Base-by-base conservation (phyloP, 2,329 filamentous ascomycete species). In the Dendrostoma leiphaemia region DNA sequence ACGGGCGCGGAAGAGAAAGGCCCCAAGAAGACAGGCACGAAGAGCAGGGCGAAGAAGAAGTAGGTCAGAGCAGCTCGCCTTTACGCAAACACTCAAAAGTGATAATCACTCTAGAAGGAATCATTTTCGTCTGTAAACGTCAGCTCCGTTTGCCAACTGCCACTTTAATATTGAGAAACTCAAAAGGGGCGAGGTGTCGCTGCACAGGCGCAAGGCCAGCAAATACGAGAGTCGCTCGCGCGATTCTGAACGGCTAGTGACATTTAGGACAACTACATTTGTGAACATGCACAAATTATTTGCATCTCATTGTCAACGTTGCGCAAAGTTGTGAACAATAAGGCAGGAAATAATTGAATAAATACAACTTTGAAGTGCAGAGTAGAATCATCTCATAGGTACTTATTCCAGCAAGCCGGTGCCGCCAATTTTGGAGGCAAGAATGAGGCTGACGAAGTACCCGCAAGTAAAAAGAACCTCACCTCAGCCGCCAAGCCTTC, bases 31-130 rank as follows among this genome's bases (percentile, higher is more conserved):
- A 61, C 66, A 34, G 59, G 74, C 64, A 63, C 70, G 15, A 62
- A 69, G 17, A 67, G 71, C 3, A 72, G 74, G 59, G 69, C 69
- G 15, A 76, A 70, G 61, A 79, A 74, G 60, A 75, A 44, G 45
- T 59, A 40, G 38, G 12, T 24, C 13, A 26, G n/a, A n/a, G n/a
- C n/a, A n/a, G n/a, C n/a, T n/a, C n/a, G n/a, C n/a, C n/a, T n/a
- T n/a, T n/a, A n/a, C n/a, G n/a, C n/a, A n/a, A n/a, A n/a, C n/a
- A n/a, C 34, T 37, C 13, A 37, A 15, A 37, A 37, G 34, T n/a
- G n/a, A n/a, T n/a, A n/a, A n/a, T n/a, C n/a, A n/a, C n/a, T n/a
- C n/a, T n/a, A n/a, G n/a, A n/a, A n/a, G n/a, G n/a, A n/a, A n/a
- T n/a, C n/a, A n/a, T n/a, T n/a, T n/a, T n/a, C n/a, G n/a, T n/a